Percentiles rank a stretch among this genome's conserved stretches.
Conservation (phyloP, 2,329 filamentous ascomycete species). For the Pseudocercospora pini-densiflorae region DNA sequence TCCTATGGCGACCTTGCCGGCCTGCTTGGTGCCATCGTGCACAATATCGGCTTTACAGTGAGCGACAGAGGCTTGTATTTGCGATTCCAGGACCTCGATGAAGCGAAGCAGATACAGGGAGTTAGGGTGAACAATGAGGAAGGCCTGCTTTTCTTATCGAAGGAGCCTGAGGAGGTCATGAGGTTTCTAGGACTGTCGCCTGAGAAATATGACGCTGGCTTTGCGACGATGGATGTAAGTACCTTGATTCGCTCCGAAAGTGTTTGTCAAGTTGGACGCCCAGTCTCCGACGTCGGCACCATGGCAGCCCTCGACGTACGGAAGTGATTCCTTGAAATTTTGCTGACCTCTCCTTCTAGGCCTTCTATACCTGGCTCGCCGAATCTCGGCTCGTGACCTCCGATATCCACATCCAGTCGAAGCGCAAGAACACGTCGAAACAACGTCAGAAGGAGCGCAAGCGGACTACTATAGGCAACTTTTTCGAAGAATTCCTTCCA, state of each 20-base stretch:
- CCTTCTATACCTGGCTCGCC: constrained; percentile 66
- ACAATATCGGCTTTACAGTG: constrained; percentile 67
- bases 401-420: constrained; percentile 28
- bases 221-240: constrained; percentile 47
- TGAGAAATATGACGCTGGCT: constrained; percentile 59
- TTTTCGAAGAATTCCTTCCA: constrained; percentile 68
- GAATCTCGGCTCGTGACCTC: constrained; percentile 64
- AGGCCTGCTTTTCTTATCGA: constrained; percentile 64
- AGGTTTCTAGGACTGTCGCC: constrained; percentile 65
- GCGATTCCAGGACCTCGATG: constrained; percentile 70
- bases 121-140: constrained; percentile 42
- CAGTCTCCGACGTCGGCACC: too few species aligned
- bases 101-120: constrained; percentile 44
- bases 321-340: too few species aligned
- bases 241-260: too few species aligned
- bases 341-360: constrained; percentile 38
- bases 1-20: constrained; percentile 75
- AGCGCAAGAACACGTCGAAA: constrained; percentile 48
- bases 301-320: too few species aligned
- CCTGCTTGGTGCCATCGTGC: constrained; percentile 66
- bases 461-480: constrained; percentile 63
- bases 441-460: constrained; percentile 62
- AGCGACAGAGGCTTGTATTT: constrained; percentile 68
- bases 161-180: constrained; percentile 60
- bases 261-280: too few species aligned